Base-by-base conservation (phyloP, 805 yeast genomes). In the Lachancea sp. region DNA sequence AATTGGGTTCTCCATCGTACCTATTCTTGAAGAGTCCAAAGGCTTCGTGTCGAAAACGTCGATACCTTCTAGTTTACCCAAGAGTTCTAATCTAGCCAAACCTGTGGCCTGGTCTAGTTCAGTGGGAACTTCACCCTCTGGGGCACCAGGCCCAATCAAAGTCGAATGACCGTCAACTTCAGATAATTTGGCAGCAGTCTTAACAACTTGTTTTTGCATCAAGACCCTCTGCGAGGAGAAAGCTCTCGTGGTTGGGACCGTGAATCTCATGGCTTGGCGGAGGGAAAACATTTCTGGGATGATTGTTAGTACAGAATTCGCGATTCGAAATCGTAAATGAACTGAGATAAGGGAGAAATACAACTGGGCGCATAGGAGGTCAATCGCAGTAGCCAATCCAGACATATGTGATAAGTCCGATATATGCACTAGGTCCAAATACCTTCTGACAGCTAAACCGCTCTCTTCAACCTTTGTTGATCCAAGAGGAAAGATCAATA, bases 81-180 rank as follows among this genome's bases (percentile, higher is more conserved):
- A 77, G 55, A 84, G 66, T 75, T 92, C 98, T 54, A 89, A 75
- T 79, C 98, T 88, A 70, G 85, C 97, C 61, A 90, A 73, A 83
- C 98, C 98, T 38, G 98, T 92, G 58, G 97, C 88, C 73, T 90
- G 97, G 60, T 92, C 96, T 52, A 85, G 63, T 67, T 89, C 96
- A 46, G 95, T 79, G 65, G 97, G 97, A 61, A 92, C 81, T 37
- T 81, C 72, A 52, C 90, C 95, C 54, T 76, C 74, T 52, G 71
- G 67, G 51, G 95, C 95, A 77, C 97, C 97, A 41, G 83, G 79
- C 66, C 97, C 96, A 54, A 88, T 77, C 65, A 90, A 77, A 41
- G 87, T 73, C 50, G 74, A 77, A 38, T 80, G 75, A 60, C 86
- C 87, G 39, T 78, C 73, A 54, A 90, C 95, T 64, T 90, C 95